Conservation (phyloP, 164 flowering plant genomes). For the Liriodendron chinense region DNA sequence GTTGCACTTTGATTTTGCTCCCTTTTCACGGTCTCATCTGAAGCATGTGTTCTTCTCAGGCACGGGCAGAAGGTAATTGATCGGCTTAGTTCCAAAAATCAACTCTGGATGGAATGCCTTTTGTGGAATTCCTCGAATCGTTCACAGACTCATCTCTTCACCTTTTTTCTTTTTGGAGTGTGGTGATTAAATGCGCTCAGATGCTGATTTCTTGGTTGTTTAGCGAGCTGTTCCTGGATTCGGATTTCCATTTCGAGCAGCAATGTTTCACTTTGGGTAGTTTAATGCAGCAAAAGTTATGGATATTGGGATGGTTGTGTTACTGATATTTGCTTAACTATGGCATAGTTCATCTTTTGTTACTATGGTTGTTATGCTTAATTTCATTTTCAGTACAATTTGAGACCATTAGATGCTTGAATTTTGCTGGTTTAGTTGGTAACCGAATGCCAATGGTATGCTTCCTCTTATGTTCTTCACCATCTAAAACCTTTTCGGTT, state of each 20-base stretch:
- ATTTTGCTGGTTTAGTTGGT: no score
- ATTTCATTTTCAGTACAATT: not conserved
- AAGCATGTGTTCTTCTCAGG: constrained; percentile 7
- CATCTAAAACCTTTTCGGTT: no score
- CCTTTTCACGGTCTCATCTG: not conserved
- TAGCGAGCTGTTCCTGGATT: not conserved
- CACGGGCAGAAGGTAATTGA: constrained; percentile 8
- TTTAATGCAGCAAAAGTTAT: not conserved
- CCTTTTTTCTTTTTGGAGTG: not conserved
- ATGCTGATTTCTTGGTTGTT: not conserved
- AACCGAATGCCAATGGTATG: no score
- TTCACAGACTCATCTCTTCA: not conserved
- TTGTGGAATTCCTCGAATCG: not conserved
- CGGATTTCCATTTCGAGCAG: not conserved
- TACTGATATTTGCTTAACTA: not conserved
- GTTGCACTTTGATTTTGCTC: not conserved
- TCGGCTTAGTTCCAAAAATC: not conserved
- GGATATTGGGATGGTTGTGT: not conserved
- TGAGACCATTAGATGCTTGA: not conserved
- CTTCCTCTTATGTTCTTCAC: no score
- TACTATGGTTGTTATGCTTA: not conserved
- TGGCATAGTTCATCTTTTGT: not conserved
- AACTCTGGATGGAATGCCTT: not conserved
- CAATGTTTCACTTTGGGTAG: not conserved
- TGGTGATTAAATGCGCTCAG: not conserved